Base-by-base conservation (phyloP, 2,329 filamentous ascomycete genomes). In the Verticillium isaacii region DNA sequence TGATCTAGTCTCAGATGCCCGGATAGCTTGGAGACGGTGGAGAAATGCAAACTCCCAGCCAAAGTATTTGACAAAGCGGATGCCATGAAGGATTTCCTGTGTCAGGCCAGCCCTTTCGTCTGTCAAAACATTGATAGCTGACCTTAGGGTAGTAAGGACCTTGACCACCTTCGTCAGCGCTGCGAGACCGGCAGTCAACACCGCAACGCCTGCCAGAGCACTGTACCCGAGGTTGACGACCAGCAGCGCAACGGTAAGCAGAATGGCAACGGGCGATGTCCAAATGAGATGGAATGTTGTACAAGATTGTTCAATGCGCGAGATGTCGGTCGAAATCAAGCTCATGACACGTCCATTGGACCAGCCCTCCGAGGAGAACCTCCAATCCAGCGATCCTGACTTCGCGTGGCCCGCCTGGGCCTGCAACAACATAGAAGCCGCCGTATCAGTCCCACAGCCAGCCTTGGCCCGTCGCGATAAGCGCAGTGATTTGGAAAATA, bases 61-160 rank as follows among this genome's bases (percentile, higher is more conserved):
- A 72, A 97, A 98, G 74, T 87, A 97, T 74, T 98, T 98, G 76
- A 98, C 94, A 70, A 98, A 97, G 32, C 93, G 86, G 25, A 97
- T 93, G 0, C 92, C 91, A 67, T 92, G 89, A 14, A 98, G 72
- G 59, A 98, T 96, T 72, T 98, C 94, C 72, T 97, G 93, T 0
- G 93, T 97, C 36, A 98, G 79, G 59, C 90, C 90, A 7, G 97
- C 93, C 65, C 94, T 87, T 76, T 96, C 91, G 72, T 98, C 94
- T 1, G 94, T 98, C 63, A 97, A 86, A 70, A 92, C 93, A 82
- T 97, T 98, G 80, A 98, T 97, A 34, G 75, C 81, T 68, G 86
- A 86, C 69, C 95, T 86, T 59, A 92, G 87, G 15, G 78, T 78
- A 74, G 97, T 92, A 17, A 98, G 80, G 60, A 83, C 85, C 66